Evolutionary conservation across 2,329 filamentous ascomycete genomes (phyloP).

Genomic region (Fusarium sp.): DNA sequence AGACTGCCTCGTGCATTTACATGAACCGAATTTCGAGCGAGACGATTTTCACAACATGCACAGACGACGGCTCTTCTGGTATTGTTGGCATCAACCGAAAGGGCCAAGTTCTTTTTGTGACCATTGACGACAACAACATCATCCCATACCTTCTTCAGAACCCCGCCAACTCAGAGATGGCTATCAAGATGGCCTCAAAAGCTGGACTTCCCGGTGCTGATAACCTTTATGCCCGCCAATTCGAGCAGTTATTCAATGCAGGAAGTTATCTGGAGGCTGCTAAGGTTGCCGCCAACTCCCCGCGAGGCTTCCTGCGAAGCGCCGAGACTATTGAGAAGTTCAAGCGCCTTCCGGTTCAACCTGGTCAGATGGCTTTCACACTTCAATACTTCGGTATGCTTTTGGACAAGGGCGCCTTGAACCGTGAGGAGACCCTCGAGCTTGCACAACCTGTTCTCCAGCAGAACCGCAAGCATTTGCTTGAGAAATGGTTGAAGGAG

Average conservation of each 20-base stretch:
- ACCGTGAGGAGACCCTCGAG: conserved; percentile 93
- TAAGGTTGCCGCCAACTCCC: conserved; percentile 96
- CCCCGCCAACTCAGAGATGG: conserved; percentile 90
- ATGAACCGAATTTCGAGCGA: conserved; percentile 99
- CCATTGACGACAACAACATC: conserved; percentile 88
- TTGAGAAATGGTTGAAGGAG: conserved; percentile 98
- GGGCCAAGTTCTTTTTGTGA: conserved; percentile 94
- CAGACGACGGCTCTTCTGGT: conserved; percentile 84
- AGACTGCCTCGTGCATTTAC: conserved; percentile 95
- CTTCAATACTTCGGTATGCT: conserved; percentile 98
- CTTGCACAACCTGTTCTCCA: conserved; percentile 90
- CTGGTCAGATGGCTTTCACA: conserved; percentile 90
- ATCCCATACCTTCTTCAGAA: conserved; percentile 97
- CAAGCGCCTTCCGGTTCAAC: conserved; percentile 83
- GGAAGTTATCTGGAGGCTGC: conserved; percentile 89
- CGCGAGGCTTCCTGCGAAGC: conserved; percentile 92
- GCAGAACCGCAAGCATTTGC: conserved; percentile 92
- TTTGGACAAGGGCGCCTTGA: conserved; percentile 92
- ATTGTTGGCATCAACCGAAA: conserved; percentile 97
- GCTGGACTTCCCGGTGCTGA: conserved; percentile 95
- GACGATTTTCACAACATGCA: conserved; percentile 94
- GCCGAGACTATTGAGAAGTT: conserved; percentile 95
- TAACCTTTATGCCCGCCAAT: conserved; percentile 90
- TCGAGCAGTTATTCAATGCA: conserved; percentile 83
- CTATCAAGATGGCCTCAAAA: conserved; percentile 94